Evolutionary conservation across 106 monocot genomes (phyloP), one percentile per base, ranked within the genome.

Genomic region (Dactylorhiza incarnata): DNA sequence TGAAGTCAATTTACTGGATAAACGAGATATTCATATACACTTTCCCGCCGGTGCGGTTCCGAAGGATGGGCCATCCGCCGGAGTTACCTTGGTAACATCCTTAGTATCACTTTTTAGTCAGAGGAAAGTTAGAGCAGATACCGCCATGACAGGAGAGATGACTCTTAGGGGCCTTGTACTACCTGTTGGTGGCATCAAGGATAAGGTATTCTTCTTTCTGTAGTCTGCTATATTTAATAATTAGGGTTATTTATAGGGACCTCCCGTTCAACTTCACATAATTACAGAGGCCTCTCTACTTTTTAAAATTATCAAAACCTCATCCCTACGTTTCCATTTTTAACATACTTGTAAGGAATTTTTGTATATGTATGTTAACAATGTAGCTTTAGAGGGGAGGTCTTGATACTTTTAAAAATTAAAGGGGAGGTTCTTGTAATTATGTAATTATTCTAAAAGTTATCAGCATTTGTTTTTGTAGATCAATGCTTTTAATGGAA

Each of bases 41-140:
- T 99, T 99, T 80, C 99, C 99, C 71, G 99, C 99, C 56, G 99
- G 99, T 65, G 99, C 99, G 53, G 87, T 99, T 49, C 94, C 94
- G 23, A 99, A 99, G 78, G 99, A 99, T 84, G 99, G 99, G 16
- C 99, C 99, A 53, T 99, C 99, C 61, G 99, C 99, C 7, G 99
- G 99, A 72, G 92, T 99, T 15, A 99, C 99, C n/a, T 81, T 99
- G 75, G 99, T 99, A 26, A 99, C 99, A 71, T 87, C 99, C 15
- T 76, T 99, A 10, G 89, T 99, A 49, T 99, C 99, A 72, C 79
- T 99, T n/a, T 99, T 99, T 54, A 92, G 89, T 78, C 76, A 87
- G 75, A 86, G 81, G 70, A 86, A 82, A 75, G 94, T 94, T 26
- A 83, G 99, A 76, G 88, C 90, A 73, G 95, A 95, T 54, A 95